phyloP scores from a whole-genome alignment of 1,139 yeast species.

The Diutina pseudorugosa region DNA sequence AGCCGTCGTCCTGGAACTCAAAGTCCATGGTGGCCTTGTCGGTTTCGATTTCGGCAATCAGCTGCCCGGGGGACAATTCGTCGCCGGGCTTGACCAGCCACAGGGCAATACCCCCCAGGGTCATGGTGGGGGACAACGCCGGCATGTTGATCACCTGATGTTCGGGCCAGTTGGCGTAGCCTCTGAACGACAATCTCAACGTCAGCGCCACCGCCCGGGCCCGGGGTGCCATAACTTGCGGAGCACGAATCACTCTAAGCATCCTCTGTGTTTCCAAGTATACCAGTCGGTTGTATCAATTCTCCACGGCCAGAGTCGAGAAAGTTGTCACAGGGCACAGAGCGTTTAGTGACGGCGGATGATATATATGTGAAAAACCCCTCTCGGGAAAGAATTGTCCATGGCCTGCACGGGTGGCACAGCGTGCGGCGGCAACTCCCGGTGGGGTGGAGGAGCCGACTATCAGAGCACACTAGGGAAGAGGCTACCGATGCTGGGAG shows the following conservation, averaged over 20 bases:
- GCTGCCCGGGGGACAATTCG: constrained; percentile 77
- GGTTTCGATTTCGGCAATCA: constrained; percentile 93
- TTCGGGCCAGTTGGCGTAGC: constrained; percentile 3
- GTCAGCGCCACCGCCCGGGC: not conserved
- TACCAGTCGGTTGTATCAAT: not conserved
- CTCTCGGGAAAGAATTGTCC: not conserved
- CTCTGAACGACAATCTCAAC: not conserved
- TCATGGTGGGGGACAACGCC: constrained; percentile 96
- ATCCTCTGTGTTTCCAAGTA: not conserved
- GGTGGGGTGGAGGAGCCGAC: not conserved
- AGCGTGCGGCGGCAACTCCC: not conserved
- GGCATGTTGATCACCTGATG: constrained; percentile 77
- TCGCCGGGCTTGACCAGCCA: constrained; percentile 92
- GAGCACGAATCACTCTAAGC: constrained; percentile 4
- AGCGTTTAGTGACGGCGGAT: not conserved
- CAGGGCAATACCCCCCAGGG: constrained; percentile 79
- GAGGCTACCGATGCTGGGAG: no score
- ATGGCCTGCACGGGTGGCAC: not conserved
- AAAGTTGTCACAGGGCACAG: not conserved
- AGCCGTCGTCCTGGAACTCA: constrained; percentile 98
- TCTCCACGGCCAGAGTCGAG: not conserved
- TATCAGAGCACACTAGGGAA: no score
- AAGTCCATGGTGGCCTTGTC: constrained; percentile 99
- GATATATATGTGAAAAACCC: not conserved
- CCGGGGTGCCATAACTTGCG: not conserved